Base-by-base conservation (phyloP, 2,329 filamentous ascomycete genomes). In the Aureobasidium musti region DNA sequence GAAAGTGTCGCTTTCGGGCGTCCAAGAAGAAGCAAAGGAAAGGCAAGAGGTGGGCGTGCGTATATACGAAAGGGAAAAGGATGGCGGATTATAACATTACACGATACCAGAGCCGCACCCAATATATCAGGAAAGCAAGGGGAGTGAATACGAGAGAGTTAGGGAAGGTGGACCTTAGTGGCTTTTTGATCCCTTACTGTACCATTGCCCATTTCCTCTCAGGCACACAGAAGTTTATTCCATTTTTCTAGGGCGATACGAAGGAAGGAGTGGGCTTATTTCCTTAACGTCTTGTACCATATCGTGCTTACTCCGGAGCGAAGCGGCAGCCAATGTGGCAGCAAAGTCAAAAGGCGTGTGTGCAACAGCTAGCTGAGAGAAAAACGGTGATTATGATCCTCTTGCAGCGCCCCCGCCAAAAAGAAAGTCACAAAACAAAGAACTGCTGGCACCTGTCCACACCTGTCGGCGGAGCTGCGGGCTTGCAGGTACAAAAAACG, bases 181-280 rank as follows among this genome's bases (percentile, higher is more conserved):
- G 56, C 39, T 60, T 53, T 60, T 57, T 56, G 54, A 23, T 59
- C 37, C 54, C 54, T 59, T 43, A n/a, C 54, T 21, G 37, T 28
- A 19, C 26, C 21, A 8, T 43, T 28, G 11, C 21, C 17, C 21
- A 41, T 39, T 30, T 41, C 23, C 35, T 26, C 35, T 26, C 23
- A 59, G 17, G 19, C 17, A 59, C 23, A 60, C 28, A 47, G 41
- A 23, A 23, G 56, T 47, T 60, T 35, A 14, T 21, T 53, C 35
- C 1, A n/a, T 10, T 14, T 30, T 21, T 59, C 23, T 30, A 5
- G 10, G 33, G 53, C 53, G 53, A 57, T 57, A 57, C 53, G 53
- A 57, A 26, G 13, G 37, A 37, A 41, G 28, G n/a, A 14, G 3
- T 39, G 45, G 53, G 23, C 53, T 57, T 23, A 30, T 57, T n/a